These are phyloP conservation scores for Cardamine chenopodiifolia DNA, from an alignment of 345 rosid species.

Conservation along the genomic window DNA sequence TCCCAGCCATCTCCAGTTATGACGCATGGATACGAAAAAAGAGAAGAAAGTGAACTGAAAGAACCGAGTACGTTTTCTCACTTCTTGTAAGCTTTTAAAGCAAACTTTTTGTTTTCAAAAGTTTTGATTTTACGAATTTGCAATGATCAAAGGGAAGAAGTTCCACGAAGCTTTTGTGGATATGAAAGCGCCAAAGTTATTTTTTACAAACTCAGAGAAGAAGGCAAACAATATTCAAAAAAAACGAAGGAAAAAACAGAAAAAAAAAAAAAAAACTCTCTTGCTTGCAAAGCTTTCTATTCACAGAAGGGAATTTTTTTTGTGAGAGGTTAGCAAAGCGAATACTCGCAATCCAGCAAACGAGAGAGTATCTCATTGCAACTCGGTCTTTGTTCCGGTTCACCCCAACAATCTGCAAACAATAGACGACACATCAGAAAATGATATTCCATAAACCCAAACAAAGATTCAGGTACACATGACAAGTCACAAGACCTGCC, in stretches of 20 bases:
- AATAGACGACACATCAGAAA: not conserved
- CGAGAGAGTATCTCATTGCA: slow-evolving; percentile 84
- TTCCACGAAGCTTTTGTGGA: slow-evolving; percentile 33
- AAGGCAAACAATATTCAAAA: slow-evolving; percentile 20
- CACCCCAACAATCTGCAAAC: slow-evolving; percentile 88
- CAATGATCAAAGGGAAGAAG: slow-evolving; percentile 14
- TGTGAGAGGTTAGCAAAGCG: slow-evolving; percentile 55
- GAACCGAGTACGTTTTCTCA: not conserved
- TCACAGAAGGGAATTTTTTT: slow-evolving; percentile 35
- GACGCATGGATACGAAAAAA: not conserved
- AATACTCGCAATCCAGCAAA: slow-evolving; percentile 81
- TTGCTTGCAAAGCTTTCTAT: slow-evolving; percentile 46
- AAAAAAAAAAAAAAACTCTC: slow-evolving; percentile 6
- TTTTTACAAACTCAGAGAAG: slow-evolving; percentile 32
- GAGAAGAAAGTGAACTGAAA: not conserved
- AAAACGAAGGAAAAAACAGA: not conserved
- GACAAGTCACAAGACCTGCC: slow-evolving; percentile 55
- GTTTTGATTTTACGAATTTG: slow-evolving; percentile 28
- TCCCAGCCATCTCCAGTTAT: slow-evolving; percentile 3
- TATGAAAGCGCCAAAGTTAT: slow-evolving; percentile 32
- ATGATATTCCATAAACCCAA: not conserved
- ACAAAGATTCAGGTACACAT: slow-evolving; percentile 10
- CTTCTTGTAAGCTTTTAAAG: not conserved
- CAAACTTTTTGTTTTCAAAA: not conserved
- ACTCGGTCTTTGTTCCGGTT: slow-evolving; percentile 78